These are phyloP conservation scores for Aspergillus tamarii DNA, from an alignment of 2,329 filamentous ascomycete genomes.

Conservation along the genomic window DNA sequence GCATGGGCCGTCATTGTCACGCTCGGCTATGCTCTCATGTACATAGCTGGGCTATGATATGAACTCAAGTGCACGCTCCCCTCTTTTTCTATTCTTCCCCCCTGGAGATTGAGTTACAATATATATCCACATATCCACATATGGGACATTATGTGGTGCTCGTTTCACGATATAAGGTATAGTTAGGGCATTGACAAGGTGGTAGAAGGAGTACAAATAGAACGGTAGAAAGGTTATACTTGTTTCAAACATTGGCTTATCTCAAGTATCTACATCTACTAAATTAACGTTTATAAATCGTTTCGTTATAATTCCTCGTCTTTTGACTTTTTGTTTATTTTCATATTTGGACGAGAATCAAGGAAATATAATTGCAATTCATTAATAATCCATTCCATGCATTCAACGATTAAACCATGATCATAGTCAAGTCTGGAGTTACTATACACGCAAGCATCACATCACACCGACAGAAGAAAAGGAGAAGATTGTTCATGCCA, in stretches of 20 bases:
- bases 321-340: background rate
- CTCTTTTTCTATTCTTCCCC: background rate
- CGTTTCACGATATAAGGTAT: background rate
- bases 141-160: background rate
- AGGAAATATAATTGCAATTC: background rate
- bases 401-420: constrained; percentile 5
- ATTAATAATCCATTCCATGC: constrained; percentile 1
- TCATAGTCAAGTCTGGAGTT: constrained; percentile 16
- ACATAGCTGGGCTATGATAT: constrained; percentile 66
- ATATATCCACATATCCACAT: background rate
- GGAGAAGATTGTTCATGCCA: constrained; percentile 7
- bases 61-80: background rate
- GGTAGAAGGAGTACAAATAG: constrained; percentile 1
- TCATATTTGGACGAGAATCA: background rate
- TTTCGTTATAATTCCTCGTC: background rate
- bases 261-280: background rate
- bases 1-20: constrained; percentile 82
- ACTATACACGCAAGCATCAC: constrained; percentile 24
- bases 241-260: background rate
- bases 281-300: background rate
- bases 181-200: background rate
- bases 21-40: constrained; percentile 89
- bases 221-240: background rate
- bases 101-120: background rate
- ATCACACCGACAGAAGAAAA: constrained; percentile 9